phyloP scores from a whole-genome alignment of 108 stramenopile genomes.

The Cyclotella sp. region DNA sequence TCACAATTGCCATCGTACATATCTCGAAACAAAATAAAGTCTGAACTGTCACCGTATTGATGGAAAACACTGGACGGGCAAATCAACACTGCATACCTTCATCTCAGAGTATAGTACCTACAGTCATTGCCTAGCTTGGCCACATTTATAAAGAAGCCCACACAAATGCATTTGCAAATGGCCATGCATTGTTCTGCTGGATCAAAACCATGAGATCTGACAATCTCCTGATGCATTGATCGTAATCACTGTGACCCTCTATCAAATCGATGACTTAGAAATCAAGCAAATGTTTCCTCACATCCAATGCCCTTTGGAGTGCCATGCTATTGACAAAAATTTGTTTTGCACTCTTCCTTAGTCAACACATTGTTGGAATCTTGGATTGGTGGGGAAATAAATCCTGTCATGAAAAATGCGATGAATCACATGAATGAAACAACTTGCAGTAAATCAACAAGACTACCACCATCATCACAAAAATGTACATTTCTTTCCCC shows the following conservation, averaged over 20 bases:
- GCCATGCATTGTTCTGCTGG: conserved; percentile 63
- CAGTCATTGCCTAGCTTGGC: conserved; percentile 94
- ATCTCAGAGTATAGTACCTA: conserved; percentile 92
- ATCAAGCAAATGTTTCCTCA: conserved; percentile 78
- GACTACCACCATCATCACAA: too few relatives aligned
- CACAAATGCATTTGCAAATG: conserved; percentile 85
- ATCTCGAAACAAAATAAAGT: conserved; percentile 84
- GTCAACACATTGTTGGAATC: conserved; percentile 64
- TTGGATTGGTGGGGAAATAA: too few relatives aligned
- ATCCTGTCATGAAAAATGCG: too few relatives aligned
- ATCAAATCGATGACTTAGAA: conserved; percentile 60
- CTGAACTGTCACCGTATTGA: conserved; percentile 63
- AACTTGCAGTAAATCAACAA: too few relatives aligned
- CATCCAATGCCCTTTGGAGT: conserved; percentile 72
- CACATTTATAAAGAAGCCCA: conserved; percentile 94
- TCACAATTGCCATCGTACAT: conserved; percentile 81
- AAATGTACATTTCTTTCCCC: conserved; percentile 66
- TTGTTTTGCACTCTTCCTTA: conserved; percentile 80
- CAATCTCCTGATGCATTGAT: conserved; percentile 33
- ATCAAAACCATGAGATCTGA: too few relatives aligned
- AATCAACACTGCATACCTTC: conserved; percentile 71
- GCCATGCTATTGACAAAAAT: conserved; percentile 83
- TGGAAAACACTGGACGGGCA: conserved; percentile 71
- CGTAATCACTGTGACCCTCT: conserved; percentile 47
- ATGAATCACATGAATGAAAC: too few relatives aligned